These are phyloP conservation scores for Ganoderma boninense DNA, from an alignment of 1,284 basidiomycete species.

Conservation along the genomic window DNA sequence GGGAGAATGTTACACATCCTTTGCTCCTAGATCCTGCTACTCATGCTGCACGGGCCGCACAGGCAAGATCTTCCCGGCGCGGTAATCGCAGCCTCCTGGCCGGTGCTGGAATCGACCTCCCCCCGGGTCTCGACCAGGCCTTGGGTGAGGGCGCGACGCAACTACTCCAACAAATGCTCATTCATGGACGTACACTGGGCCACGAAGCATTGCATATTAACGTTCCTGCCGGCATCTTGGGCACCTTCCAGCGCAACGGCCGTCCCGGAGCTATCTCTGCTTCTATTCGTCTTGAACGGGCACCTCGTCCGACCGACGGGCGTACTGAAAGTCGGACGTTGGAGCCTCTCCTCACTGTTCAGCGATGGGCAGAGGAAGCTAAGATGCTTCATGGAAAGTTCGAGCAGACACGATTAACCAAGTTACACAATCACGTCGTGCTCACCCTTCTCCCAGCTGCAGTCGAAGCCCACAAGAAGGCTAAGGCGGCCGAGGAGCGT, in stretches of 20 bases:
- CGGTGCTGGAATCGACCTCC: slow-evolving; percentile 65
- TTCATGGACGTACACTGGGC: slow-evolving; percentile 59
- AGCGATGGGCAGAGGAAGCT: slow-evolving; percentile 92
- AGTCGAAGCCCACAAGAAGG: slow-evolving; percentile 59
- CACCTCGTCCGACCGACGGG: slow-evolving; percentile 55
- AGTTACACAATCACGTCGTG: slow-evolving; percentile 77
- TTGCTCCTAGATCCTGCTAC: slow-evolving; percentile 74
- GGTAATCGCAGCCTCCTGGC: slow-evolving; percentile 59
- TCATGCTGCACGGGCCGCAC: slow-evolving; percentile 52
- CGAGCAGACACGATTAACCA: slow-evolving; percentile 70
- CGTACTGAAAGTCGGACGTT: slow-evolving; percentile 65
- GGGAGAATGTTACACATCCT: slow-evolving; percentile 83
- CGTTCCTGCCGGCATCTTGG: slow-evolving; percentile 68
- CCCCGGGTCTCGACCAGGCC: slow-evolving; percentile 79
- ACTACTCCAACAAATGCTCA: slow-evolving; percentile 83
- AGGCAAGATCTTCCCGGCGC: slow-evolving; percentile 63
- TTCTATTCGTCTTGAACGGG: slow-evolving; percentile 68
- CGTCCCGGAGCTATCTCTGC: slow-evolving; percentile 56
- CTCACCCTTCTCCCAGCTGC: slow-evolving; percentile 87
- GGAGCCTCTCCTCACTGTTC: slow-evolving; percentile 84
- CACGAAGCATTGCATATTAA: slow-evolving; percentile 77
- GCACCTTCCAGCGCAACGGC: slow-evolving; percentile 60
- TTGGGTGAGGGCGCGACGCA: slow-evolving; percentile 86
- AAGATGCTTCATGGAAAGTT: slow-evolving; percentile 84
- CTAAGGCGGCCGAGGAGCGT: slow-evolving; percentile 61